Evolutionary conservation across 1,284 basidiomycete species (phyloP).

Genomic region (Trichosporon ovoides): DNA sequence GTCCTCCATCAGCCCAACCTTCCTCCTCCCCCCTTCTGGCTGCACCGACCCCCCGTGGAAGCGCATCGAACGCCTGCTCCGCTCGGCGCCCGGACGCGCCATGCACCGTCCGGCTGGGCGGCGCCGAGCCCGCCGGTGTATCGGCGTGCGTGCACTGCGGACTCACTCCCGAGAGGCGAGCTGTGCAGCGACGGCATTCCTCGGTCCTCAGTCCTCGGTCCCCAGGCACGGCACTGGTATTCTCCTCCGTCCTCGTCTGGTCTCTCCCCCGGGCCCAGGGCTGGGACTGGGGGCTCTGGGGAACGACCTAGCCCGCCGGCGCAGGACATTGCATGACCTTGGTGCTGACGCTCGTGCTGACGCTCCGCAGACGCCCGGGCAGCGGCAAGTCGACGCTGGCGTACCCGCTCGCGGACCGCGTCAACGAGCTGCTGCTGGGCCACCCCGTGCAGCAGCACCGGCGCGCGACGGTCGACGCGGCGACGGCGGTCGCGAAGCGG

Average conservation of each 20-base stretch:
- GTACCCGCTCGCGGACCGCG: constrained; percentile 41
- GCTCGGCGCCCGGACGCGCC: too few species aligned
- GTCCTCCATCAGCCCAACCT: not conserved
- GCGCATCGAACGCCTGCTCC: not conserved
- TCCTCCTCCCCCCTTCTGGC: too few species aligned
- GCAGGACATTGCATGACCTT: not conserved
- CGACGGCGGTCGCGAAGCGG: constrained; percentile 10
- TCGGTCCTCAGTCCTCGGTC: too few species aligned
- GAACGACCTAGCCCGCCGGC: too few species aligned
- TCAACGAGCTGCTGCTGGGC: constrained; percentile 37
- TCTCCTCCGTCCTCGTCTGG: not conserved
- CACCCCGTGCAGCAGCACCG: constrained; percentile 4
- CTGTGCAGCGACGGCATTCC: too few species aligned
- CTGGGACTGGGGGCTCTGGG: too few species aligned
- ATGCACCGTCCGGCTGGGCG: too few species aligned
- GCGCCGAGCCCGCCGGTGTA: too few species aligned
- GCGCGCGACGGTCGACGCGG: not conserved
- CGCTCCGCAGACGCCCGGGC: constrained; percentile 44
- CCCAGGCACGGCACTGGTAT: too few species aligned
- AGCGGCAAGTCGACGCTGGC: constrained; percentile 53
- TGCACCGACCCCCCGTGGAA: not conserved
- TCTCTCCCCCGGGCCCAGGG: too few species aligned
- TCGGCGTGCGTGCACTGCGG: too few species aligned
- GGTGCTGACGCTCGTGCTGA: not conserved
- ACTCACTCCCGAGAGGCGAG: too few species aligned